Evolutionary conservation across 331 rosid genomes (phyloP).

Genomic region (Cydonia oblonga): DNA sequence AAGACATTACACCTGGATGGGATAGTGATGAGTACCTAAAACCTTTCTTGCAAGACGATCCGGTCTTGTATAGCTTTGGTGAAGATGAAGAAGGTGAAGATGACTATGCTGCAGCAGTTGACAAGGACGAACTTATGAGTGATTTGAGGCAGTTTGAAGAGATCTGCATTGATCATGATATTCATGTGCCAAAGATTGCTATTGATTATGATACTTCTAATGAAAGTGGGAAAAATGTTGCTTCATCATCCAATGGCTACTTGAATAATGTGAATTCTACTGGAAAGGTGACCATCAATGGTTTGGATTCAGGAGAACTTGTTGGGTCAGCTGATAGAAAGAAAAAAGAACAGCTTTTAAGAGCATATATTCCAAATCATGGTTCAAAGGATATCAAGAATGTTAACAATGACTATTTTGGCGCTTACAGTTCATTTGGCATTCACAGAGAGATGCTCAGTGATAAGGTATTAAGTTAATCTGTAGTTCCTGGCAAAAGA

Average conservation of each 20-base stretch:
- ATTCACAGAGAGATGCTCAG: constrained; percentile 94
- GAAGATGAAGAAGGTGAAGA: constrained; percentile 67
- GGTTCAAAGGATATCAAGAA: constrained; percentile 46
- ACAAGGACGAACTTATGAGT: constrained; percentile 36
- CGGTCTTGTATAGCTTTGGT: constrained; percentile 61
- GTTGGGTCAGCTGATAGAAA: constrained; percentile 20
- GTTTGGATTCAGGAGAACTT: constrained; percentile 19
- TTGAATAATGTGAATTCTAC: constrained; percentile 26
- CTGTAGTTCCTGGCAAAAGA: not conserved
- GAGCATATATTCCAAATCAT: constrained; percentile 29
- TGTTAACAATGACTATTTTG: constrained; percentile 73
- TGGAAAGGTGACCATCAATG: constrained; percentile 19
- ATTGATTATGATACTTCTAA: constrained; percentile 7
- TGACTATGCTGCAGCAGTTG: constrained; percentile 20
- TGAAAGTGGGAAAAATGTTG: constrained; percentile 14
- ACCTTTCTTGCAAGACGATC: constrained; percentile 67
- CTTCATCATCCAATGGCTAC: constrained; percentile 24
- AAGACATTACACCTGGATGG: constrained; percentile 41
- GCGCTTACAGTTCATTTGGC: constrained; percentile 81
- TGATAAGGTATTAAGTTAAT: constrained; percentile 51
- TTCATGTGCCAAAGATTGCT: constrained; percentile 11
- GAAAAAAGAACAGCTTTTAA: constrained; percentile 18
- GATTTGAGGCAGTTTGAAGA: constrained; percentile 36
- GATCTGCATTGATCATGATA: constrained; percentile 16
- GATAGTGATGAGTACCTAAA: constrained; percentile 52